These are phyloP conservation scores for Globisporangium takayamanum DNA, from an alignment of 352 stramenopile species.

Conservation along the genomic window DNA sequence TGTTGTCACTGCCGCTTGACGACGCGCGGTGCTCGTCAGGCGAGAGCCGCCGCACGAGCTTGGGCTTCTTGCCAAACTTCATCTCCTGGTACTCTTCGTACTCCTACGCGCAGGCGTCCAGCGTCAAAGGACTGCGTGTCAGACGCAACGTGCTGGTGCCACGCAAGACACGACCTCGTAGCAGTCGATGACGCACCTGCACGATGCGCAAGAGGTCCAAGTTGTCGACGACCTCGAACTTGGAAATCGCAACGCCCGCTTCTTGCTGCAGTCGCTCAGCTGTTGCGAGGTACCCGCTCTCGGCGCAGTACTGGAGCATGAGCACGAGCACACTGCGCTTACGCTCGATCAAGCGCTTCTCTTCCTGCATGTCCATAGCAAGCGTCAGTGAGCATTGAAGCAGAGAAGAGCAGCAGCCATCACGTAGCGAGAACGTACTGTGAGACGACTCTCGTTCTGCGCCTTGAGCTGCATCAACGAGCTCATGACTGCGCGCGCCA, in stretches of 20 bases:
- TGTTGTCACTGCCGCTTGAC: slow-evolving; percentile 18
- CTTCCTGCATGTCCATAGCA: slow-evolving; percentile 33
- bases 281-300: slow-evolving; percentile 82
- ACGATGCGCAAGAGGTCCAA: slow-evolving; percentile 85
- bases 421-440: slow-evolving; percentile 23
- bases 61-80: slow-evolving; percentile 87
- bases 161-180: background rate
- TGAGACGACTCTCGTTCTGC: slow-evolving; percentile 73
- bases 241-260: slow-evolving; percentile 71
- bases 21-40: slow-evolving; percentile 32
- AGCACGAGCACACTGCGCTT: slow-evolving; percentile 84
- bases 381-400: background rate
- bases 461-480: slow-evolving; percentile 78
- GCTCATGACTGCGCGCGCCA: slow-evolving; percentile 39
- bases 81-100: slow-evolving; percentile 92
- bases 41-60: slow-evolving; percentile 65
- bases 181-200: slow-evolving; percentile 27
- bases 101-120: slow-evolving; percentile 36
- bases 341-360: slow-evolving; percentile 83
- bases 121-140: background rate
- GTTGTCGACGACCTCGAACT: slow-evolving; percentile 92
- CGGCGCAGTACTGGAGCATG: slow-evolving; percentile 78
- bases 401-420: background rate
- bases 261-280: slow-evolving; percentile 86
- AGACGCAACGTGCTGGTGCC: background rate